Evolutionary conservation across 2,329 filamentous ascomycete species (phyloP).

Genomic region (Sporothrix pseudoabietina): DNA sequence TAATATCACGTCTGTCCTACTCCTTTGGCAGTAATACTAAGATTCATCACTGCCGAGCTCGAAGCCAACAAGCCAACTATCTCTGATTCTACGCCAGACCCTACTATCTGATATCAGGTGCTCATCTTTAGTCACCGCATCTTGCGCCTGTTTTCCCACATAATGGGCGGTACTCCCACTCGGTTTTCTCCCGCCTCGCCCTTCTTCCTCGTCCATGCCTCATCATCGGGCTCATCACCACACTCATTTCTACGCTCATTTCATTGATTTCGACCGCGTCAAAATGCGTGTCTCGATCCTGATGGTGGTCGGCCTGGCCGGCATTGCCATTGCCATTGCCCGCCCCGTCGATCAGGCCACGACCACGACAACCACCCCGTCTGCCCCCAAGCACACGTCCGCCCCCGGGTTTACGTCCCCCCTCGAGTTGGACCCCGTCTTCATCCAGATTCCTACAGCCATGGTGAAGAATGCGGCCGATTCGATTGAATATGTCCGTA

Average conservation of each 20-base stretch:
- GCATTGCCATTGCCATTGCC: not conserved
- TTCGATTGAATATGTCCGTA: slow-evolving; percentile 13
- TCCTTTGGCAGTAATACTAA: too few species aligned
- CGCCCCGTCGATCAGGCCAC: not conserved
- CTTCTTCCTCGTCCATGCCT: too few species aligned
- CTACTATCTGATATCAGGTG: too few species aligned
- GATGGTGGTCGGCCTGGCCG: not conserved
- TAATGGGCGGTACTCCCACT: too few species aligned
- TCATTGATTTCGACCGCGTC: not conserved
- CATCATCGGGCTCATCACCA: not conserved
- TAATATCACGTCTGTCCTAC: not conserved
- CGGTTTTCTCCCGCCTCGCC: too few species aligned
- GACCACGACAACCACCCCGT: too few species aligned
- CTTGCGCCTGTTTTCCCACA: too few species aligned
- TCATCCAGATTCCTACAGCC: slow-evolving; percentile 10
- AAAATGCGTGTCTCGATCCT: not conserved
- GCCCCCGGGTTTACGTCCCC: not conserved
- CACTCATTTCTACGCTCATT: not conserved
- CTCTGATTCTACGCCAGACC: too few species aligned
- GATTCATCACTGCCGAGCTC: too few species aligned
- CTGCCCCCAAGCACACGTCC: not conserved
- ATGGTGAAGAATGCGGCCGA: slow-evolving; percentile 14
- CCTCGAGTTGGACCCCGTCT: not conserved
- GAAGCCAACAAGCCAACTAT: too few species aligned
- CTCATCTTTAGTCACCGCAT: too few species aligned